A percentile compares a stretch with the other conserved stretches of the same genome.
Conservation (phyloP, 1,284 basidiomycete species). For the Ustilago curta region DNA sequence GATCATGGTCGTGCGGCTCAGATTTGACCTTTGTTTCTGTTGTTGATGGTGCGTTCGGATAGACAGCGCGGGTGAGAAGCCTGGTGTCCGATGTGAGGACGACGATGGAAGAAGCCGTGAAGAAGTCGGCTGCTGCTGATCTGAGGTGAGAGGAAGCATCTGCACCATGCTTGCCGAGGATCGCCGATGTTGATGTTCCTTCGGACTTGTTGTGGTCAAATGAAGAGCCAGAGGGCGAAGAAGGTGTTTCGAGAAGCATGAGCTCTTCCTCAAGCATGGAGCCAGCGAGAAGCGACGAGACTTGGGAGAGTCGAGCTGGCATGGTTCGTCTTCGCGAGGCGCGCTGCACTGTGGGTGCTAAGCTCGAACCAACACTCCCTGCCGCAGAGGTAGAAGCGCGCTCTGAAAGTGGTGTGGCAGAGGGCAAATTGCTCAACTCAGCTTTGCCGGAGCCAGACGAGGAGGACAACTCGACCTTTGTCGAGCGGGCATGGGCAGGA, state of each 20-base stretch:
- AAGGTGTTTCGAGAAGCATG: constrained; percentile 27
- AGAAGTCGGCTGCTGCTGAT: neutral
- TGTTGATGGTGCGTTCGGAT: constrained; percentile 8
- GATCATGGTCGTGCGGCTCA: constrained; percentile 9
- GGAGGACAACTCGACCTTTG: constrained; percentile 13
- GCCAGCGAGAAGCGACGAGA: constrained; percentile 56
- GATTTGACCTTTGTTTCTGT: constrained; percentile 8
- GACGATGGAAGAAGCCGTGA: constrained; percentile 23
- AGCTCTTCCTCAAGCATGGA: constrained; percentile 57
- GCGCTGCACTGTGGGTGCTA: constrained; percentile 20
- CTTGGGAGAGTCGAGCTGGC: constrained; percentile 50
- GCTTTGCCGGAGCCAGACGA: constrained; percentile 16
- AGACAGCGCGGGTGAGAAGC: constrained; percentile 18
- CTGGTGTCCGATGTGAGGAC: constrained; percentile 33
- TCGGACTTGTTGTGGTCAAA: constrained; percentile 5
- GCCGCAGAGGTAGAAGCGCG: neutral
- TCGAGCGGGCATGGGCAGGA: neutral
- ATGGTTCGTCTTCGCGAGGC: constrained; percentile 41
- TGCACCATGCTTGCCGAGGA: neutral
- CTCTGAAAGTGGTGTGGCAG: constrained; percentile 7
- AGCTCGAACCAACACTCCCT: constrained; percentile 4
- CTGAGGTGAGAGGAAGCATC: constrained; percentile 1
- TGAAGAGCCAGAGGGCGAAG: constrained; percentile 20
- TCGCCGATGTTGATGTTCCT: neutral
- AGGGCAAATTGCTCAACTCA: constrained; percentile 1